These are phyloP conservation scores for Gossypium armourianum DNA, from an alignment of 441 rosid genomes.

Conservation along the genomic window DNA sequence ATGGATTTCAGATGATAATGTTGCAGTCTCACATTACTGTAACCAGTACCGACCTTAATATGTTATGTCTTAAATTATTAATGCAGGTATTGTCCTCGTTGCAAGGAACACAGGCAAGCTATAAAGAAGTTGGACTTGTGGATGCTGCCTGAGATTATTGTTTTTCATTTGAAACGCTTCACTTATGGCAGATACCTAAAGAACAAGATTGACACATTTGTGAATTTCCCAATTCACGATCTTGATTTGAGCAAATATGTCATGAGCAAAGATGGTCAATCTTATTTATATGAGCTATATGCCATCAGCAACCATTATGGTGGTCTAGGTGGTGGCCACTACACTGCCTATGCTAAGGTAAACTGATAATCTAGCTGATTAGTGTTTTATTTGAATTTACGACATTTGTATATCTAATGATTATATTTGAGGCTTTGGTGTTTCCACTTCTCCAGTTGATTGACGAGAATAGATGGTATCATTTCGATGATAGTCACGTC, in stretches of 20 bases:
- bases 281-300: slow-evolving; percentile 42
- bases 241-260: slow-evolving; percentile 53
- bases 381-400: background rate
- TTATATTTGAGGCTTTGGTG: background rate
- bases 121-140: slow-evolving; percentile 66
- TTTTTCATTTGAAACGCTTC: slow-evolving; percentile 62
- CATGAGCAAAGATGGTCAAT: slow-evolving; percentile 37
- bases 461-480: slow-evolving; percentile 84
- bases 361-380: background rate
- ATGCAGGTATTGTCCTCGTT: slow-evolving; percentile 55
- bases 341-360: slow-evolving; percentile 64
- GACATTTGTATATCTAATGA: background rate
- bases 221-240: slow-evolving; percentile 47
- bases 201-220: slow-evolving; percentile 47
- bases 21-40: background rate
- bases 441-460: slow-evolving; percentile 41
- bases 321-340: slow-evolving; percentile 60
- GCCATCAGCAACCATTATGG: slow-evolving; percentile 69
- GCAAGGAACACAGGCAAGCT: slow-evolving; percentile 65
- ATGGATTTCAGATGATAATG: background rate
- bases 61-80: background rate
- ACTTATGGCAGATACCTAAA: slow-evolving; percentile 48
- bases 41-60: background rate
- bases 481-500: slow-evolving; percentile 72
- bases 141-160: slow-evolving; percentile 60